These are phyloP conservation scores for Rhodotorula sp. DNA, from an alignment of 1,284 basidiomycete genomes.

Conservation along the genomic window DNA sequence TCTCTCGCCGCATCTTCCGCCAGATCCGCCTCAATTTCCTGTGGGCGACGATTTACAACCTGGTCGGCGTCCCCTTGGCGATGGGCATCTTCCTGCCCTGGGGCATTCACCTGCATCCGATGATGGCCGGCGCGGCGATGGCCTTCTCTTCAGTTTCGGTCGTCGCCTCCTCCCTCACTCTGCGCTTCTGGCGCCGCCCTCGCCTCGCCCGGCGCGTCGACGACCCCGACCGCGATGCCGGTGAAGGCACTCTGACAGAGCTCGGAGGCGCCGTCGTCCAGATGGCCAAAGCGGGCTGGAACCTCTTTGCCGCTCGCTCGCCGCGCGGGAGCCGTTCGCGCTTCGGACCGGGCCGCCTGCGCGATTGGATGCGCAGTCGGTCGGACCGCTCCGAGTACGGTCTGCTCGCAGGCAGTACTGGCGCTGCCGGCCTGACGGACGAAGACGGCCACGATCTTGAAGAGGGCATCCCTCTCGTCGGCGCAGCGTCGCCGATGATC, in stretches of 20 bases:
- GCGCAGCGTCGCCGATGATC: constrained; percentile 11
- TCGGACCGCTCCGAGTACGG: constrained; percentile 31
- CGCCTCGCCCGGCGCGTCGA: constrained; percentile 33
- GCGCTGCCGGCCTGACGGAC: background rate
- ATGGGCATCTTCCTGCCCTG: constrained; percentile 95
- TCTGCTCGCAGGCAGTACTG: constrained; percentile 6
- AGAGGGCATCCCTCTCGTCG: constrained; percentile 18
- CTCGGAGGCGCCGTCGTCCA: constrained; percentile 26
- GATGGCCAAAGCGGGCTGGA: constrained; percentile 3
- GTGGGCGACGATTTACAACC: constrained; percentile 62
- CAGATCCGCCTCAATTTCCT: constrained; percentile 83
- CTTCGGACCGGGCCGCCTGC: background rate
- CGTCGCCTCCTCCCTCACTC: constrained; percentile 80
- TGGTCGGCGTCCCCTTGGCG: constrained; percentile 80
- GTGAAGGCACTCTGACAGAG: constrained; percentile 32
- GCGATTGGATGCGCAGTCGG: background rate
- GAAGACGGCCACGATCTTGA: constrained; percentile 17
- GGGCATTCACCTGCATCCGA: constrained; percentile 90
- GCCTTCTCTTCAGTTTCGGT: constrained; percentile 96
- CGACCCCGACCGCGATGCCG: constrained; percentile 29
- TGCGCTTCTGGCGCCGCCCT: constrained; percentile 58
- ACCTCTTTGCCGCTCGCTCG: background rate
- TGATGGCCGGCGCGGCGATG: constrained; percentile 98
- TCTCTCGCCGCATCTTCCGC: constrained; percentile 82
- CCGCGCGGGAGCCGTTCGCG: background rate